A percentile compares a stretch with the other conserved stretches of the same genome.
Evolutionary conservation across 2,329 filamentous ascomycete species (phyloP).

Genomic region (Cercospora sesami): DNA sequence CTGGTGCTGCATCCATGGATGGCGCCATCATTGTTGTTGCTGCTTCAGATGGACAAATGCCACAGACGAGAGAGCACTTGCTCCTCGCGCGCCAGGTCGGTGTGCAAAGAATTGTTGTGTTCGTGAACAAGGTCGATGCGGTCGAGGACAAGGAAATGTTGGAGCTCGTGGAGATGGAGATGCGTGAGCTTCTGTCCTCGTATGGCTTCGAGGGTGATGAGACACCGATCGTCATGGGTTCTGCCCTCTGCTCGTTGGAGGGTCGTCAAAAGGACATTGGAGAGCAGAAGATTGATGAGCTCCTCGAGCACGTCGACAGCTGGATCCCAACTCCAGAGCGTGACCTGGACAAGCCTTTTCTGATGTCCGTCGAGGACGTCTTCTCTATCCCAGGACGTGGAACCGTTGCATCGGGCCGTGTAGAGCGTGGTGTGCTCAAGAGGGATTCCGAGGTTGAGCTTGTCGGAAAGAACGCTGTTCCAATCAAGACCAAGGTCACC

Average conservation of each 20-base stretch:
- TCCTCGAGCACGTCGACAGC: constrained; percentile 82
- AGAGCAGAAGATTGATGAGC: constrained; percentile 81
- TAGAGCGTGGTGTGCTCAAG: constrained; percentile 93
- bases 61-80: constrained; percentile 97
- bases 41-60: constrained; percentile 98
- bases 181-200: constrained; percentile 88
- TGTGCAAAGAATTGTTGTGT: constrained; percentile 96
- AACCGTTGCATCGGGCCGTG: constrained; percentile 94
- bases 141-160: constrained; percentile 99
- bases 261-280: constrained; percentile 85
- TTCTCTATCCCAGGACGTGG: constrained; percentile 73
- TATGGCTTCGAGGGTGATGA: constrained; percentile 99
- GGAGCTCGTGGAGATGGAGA: constrained; percentile 99
- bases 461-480: constrained; percentile 75
- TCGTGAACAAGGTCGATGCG: constrained; percentile 99
- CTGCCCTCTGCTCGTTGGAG: constrained; percentile 91
- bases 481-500: constrained; percentile 98
- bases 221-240: constrained; percentile 95
- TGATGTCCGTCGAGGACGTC: constrained; percentile 88
- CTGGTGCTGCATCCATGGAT: constrained; percentile 98
- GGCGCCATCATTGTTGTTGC: constrained; percentile 98
- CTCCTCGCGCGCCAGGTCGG: constrained; percentile 97
- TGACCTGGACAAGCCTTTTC: constrained; percentile 96
- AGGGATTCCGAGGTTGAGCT: constrained; percentile 93
- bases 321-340: constrained; percentile 97